Evolutionary conservation across 345 rosid genomes (phyloP).

Genomic region (Mangifera indica): DNA sequence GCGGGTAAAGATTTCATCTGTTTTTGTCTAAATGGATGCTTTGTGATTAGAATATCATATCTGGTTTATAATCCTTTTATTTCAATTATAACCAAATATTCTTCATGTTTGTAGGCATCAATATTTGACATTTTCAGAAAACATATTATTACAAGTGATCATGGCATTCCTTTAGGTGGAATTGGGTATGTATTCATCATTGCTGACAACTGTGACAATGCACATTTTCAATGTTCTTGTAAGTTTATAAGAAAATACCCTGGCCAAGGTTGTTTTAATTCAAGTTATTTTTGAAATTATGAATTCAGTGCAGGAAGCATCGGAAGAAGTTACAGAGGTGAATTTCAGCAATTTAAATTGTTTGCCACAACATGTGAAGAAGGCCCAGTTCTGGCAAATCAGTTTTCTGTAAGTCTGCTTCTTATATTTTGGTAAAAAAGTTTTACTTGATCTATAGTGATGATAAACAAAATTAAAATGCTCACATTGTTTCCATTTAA

Average conservation of each 20-base stretch:
- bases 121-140: conserved; percentile 53
- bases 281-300: neutral
- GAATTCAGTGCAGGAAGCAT: conserved; percentile 66
- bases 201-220: neutral
- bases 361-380: conserved; percentile 51
- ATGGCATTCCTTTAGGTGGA: conserved; percentile 73
- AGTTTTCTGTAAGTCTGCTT: conserved; percentile 54
- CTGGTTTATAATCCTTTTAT: neutral
- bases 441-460: neutral
- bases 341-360: conserved; percentile 54
- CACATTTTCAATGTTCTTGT: neutral
- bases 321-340: conserved; percentile 69
- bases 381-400: conserved; percentile 57
- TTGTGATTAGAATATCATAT: neutral
- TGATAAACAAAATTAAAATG: neutral
- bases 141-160: conserved; percentile 52
- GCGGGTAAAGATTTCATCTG: conserved; percentile 41
- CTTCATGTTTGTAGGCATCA: conserved; percentile 37
- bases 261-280: neutral
- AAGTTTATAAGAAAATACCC: neutral
- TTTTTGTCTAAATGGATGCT: neutral
- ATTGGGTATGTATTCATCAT: conserved; percentile 54
- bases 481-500: neutral
- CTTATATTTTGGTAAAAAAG: neutral
- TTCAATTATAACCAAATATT: conserved; percentile 10